Conservation (phyloP, 1,284 basidiomycete genomes). For the Pseudozyma hubeiensis region DNA sequence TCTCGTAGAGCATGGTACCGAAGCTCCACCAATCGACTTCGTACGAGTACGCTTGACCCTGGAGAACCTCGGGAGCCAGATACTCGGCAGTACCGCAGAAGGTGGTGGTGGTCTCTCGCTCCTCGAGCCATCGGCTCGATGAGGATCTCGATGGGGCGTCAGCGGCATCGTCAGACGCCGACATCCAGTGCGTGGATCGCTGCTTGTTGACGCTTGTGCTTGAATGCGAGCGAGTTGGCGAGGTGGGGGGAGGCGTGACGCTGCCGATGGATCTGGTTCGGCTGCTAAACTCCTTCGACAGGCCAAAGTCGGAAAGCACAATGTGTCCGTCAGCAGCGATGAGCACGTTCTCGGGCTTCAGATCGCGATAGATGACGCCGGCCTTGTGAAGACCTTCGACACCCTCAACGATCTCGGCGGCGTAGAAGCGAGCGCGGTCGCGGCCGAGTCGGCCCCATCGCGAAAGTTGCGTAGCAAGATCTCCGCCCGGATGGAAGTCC, state of each 20-base stretch:
- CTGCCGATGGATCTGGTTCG: constrained; percentile 80
- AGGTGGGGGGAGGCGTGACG: constrained; percentile 83
- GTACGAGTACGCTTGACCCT: constrained; percentile 94
- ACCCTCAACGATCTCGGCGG: constrained; percentile 97
- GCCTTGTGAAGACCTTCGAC: constrained; percentile 98
- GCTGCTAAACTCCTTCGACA: constrained; percentile 78
- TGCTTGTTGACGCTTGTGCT: constrained; percentile 74
- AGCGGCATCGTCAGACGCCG: constrained; percentile 74
- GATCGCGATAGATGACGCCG: constrained; percentile 98
- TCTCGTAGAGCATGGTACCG: constrained; percentile 98
- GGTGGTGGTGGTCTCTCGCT: constrained; percentile 96
- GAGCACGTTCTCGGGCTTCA: constrained; percentile 99
- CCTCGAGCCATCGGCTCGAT: constrained; percentile 89
- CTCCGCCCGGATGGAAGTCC: constrained; percentile 95
- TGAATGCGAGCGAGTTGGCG: constrained; percentile 56
- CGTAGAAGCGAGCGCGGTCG: constrained; percentile 96
- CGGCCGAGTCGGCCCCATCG: constrained; percentile 91
- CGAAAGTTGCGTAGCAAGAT: constrained; percentile 83
- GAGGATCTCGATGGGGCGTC: constrained; percentile 24
- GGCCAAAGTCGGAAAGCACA: constrained; percentile 99
- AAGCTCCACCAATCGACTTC: constrained; percentile 99
- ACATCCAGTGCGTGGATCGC: constrained; percentile 88
- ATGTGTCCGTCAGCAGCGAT: constrained; percentile 98
- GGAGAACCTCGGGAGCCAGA: constrained; percentile 98
- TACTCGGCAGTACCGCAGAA: constrained; percentile 99